These are phyloP conservation scores for Cyclostephanos invisitatus DNA, from an alignment of 108 stramenopile species.

Conservation along the genomic window DNA sequence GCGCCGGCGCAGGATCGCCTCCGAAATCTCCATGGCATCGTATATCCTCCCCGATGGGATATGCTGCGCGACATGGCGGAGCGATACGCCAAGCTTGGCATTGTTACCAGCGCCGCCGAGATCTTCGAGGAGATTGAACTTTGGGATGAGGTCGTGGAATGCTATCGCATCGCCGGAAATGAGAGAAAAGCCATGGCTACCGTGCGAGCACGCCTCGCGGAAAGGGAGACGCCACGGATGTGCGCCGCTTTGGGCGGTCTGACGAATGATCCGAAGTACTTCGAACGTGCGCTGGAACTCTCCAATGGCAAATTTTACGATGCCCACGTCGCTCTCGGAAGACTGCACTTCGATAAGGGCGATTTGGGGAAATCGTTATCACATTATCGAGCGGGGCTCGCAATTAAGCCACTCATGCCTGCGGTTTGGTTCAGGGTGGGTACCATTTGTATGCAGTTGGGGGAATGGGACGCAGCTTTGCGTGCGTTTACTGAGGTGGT, in stretches of 20 bases:
- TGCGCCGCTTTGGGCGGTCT: constrained; percentile 91
- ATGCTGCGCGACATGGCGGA: constrained; percentile 92
- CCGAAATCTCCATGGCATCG: constrained; percentile 80
- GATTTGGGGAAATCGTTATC: constrained; percentile 62
- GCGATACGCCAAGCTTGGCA: constrained; percentile 87
- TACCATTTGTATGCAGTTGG: constrained; percentile 85
- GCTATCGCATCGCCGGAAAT: constrained; percentile 88
- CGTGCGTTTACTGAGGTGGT: constrained; percentile 92
- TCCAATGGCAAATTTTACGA: constrained; percentile 82
- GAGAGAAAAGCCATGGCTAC: constrained; percentile 85
- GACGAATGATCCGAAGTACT: constrained; percentile 77
- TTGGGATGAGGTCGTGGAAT: constrained; percentile 98
- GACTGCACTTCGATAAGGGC: constrained; percentile 71
- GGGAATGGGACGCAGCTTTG: constrained; percentile 84
- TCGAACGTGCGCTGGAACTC: constrained; percentile 85
- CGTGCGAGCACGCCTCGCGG: constrained; percentile 78
- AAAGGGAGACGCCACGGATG: constrained; percentile 87
- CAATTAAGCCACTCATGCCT: constrained; percentile 84
- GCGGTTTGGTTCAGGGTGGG: constrained; percentile 92
- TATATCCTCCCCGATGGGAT: constrained; percentile 94
- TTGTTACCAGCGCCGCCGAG: constrained; percentile 91
- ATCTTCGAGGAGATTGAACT: constrained; percentile 92
- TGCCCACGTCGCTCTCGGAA: constrained; percentile 84
- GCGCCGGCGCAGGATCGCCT: constrained; percentile 90
- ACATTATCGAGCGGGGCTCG: constrained; percentile 68